Evolutionary conservation across 2,329 filamentous ascomycete species (phyloP), one percentile per base, ranked within the genome.

Genomic region (Acrocalymma vagum): DNA sequence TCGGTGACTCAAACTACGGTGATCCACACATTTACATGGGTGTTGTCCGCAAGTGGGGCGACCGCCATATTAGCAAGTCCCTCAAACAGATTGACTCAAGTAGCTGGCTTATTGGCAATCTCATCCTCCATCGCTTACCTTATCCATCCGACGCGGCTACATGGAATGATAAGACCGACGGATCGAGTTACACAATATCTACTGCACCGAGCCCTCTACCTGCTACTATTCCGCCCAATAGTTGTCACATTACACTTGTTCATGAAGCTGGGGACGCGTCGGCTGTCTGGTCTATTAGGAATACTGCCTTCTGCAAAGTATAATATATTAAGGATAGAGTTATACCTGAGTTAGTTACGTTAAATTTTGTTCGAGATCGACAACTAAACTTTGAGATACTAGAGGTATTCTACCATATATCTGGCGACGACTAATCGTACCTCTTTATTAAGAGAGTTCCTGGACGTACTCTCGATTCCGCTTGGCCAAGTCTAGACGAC

Each of bases 401-500:
- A 2, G 38, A 38, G 21, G 30, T 48, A 11, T 28, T 33, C 27
- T 21, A 58, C 43, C 50, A 62, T 15, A 42, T 32, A 17, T 49
- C 63, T 38, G 41, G 38, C 25, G 38, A 55, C 15, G 44, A 37
- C 22, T 48, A 54, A 18, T 59, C 55, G n/a, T 67, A 57, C 17
- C 45, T 66, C 1, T 48, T 67, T 20, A 24, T 60, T 7, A 34
- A 29, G 9, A 52, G 51, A 21, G 37, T 67, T 2, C 53, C 44
- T 5, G 59, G 65, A 11, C 45, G 48, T 25, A 64, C 54, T 9
- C 53, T 69, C 8, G 51, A 46, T 18, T 17, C 35, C 6, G 51
- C 57, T 6, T 69, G 60, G 56, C 40, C 49, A 32, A 47, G 17
- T 17, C 51, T 70, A 38, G 45, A 57, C 34, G 45, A 55, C 27